Conservation (phyloP, 2,329 filamentous ascomycete genomes). For the Fusarium anguioides region DNA sequence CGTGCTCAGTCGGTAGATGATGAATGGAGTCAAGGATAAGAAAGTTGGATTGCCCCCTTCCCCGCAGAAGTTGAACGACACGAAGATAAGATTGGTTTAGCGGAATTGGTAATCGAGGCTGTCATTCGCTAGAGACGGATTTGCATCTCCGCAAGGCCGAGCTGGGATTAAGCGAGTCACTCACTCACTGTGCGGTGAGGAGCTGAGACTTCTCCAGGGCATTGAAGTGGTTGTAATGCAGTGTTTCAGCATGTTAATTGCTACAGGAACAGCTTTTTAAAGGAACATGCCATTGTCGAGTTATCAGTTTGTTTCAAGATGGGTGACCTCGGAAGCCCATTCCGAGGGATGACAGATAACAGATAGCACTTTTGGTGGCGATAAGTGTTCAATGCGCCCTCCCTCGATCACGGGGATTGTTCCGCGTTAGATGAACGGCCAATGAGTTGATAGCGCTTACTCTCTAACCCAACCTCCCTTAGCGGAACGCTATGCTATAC, state of each 20-base stretch:
- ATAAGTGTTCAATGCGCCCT: neutral
- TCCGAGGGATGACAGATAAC: neutral
- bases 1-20: slow-evolving; percentile 5
- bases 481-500: too few relatives aligned
- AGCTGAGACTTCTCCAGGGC: too few relatives aligned
- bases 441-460: neutral
- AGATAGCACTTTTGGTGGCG: neutral
- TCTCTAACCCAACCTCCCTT: neutral
- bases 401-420: neutral
- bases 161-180: neutral
- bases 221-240: neutral
- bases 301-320: too few relatives aligned
- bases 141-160: neutral
- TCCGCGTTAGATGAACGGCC: neutral
- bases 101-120: neutral
- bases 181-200: neutral
- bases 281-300: neutral
- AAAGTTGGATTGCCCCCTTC: slow-evolving; percentile 8
- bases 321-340: fast-evolving
- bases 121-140: neutral
- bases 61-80: slow-evolving; percentile 29
- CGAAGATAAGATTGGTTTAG: slow-evolving; percentile 22
- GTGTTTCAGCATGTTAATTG: neutral
- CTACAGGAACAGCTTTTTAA: neutral
- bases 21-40: slow-evolving; percentile 4